Percentiles rank a stretch among this genome's conserved stretches.
phyloP scores from a whole-genome alignment of 306 rosid species.

The Astragalus membranaceus region DNA sequence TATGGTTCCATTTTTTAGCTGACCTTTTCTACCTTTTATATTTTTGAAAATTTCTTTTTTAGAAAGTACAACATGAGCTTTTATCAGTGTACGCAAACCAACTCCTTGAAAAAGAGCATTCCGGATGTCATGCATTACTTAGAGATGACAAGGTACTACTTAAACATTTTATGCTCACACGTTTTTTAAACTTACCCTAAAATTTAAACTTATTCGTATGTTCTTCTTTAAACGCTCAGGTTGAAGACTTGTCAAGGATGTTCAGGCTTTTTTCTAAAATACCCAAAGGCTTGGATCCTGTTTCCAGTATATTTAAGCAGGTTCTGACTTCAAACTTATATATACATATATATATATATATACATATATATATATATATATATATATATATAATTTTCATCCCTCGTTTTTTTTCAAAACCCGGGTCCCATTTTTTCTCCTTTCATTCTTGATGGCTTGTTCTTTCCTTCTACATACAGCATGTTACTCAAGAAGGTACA shows the following conservation, averaged over 20 bases:
- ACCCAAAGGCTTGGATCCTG: conserved; percentile 82
- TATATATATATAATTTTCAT: too few relatives aligned
- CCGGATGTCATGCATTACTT: conserved; percentile 90
- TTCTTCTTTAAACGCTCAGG: conserved; percentile 37
- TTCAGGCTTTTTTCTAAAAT: conserved; percentile 93
- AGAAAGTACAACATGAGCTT: conserved; percentile 89
- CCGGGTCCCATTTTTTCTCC: background rate
- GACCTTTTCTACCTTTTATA: background rate
- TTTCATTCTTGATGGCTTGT: conserved; percentile 2
- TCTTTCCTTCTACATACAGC: conserved; percentile 46
- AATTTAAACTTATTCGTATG: background rate
- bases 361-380: too few relatives aligned
- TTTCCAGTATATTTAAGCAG: conserved; percentile 82
- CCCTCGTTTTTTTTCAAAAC: background rate
- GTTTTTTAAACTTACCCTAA: background rate
- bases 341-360: too few relatives aligned
- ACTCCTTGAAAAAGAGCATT: conserved; percentile 86
- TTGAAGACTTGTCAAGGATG: conserved; percentile 87
- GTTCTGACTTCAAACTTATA: conserved; percentile 26
- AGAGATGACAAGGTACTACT: conserved; percentile 77
- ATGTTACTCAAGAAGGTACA: conserved; percentile 84
- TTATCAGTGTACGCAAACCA: conserved; percentile 53
- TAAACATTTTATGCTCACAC: background rate
- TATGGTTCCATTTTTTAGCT: too few relatives aligned
- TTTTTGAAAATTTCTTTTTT: background rate